Evolutionary conservation across 345 rosid genomes (phyloP), one percentile per base, ranked within the genome.

Genomic region (Corchorus olitorius): DNA sequence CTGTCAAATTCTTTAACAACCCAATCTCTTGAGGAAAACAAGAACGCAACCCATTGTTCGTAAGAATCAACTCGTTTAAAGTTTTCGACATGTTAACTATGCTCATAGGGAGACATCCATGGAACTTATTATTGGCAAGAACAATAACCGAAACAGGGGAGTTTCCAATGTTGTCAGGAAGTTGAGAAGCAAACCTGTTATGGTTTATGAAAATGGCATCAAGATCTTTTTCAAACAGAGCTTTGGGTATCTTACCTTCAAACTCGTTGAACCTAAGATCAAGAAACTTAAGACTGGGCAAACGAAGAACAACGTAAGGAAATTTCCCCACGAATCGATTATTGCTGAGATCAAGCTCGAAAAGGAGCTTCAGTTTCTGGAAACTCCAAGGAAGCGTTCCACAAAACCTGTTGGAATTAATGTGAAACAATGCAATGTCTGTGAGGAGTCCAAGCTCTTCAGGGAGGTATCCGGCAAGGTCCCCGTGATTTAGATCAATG

Each of bases 241-340:
- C 78, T 45, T 72, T 78, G 0, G 97, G 97, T 77, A 92, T 72
- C 6, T 54, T 50, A 0, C 98, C 98, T 88, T 94, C 97, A 45
- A 94, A 91, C 70, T 94, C 97, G 19, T 94, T 92, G 79, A 85
- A 94, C 69, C 98, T 88, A 50, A 94, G 89, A 80, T 94, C 98
- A 1, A 94, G 91, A 75, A 65, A 94, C 81, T 88, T 90, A 35
- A 94, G 82, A 19, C 66, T 74, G 3, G 90, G 94, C 71, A 94
- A 77, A 60, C 82, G 79, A 22, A 94, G 89, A 49, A 91, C 92
- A 2, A 88, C 82, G 22, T 39, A 0, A 19, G 97, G 98, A 60
- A 94, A 94, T 62, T 76, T 82, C 27, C 97, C 95, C 7, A 89
- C 93, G 58, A 93, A 89, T 58, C 94, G 87, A 83, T 93, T 93